Percentiles rank a stretch among this genome's conserved stretches.
phyloP scores from a whole-genome alignment of 768 basidiomycete genomes.

The Naganishia onofrii region DNA sequence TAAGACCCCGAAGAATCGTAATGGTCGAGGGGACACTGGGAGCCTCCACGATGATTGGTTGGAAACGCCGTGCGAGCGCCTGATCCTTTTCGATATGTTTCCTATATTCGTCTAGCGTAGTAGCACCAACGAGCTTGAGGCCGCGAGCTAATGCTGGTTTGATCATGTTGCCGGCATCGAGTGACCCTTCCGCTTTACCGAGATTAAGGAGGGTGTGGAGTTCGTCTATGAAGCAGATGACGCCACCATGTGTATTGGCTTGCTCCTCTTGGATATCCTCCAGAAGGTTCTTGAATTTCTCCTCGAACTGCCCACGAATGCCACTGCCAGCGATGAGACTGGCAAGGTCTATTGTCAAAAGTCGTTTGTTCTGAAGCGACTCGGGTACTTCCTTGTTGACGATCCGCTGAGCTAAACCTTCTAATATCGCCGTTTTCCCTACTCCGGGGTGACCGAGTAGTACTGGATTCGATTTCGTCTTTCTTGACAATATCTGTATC shows the following conservation, averaged over 20 bases:
- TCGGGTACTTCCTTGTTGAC: slow-evolving; percentile 87
- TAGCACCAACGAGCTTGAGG: slow-evolving; percentile 83
- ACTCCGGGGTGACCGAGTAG: slow-evolving; percentile 73
- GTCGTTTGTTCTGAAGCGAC: slow-evolving; percentile 83
- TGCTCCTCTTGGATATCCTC: slow-evolving; percentile 75
- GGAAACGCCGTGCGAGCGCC: slow-evolving; percentile 85
- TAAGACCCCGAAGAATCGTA: slow-evolving; percentile 76
- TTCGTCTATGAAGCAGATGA: slow-evolving; percentile 93
- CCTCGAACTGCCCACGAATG: slow-evolving; percentile 87
- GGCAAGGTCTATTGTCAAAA: slow-evolving; percentile 78
- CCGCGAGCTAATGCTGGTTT: slow-evolving; percentile 86
- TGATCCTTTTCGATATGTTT: slow-evolving; percentile 90
- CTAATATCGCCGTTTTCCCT: slow-evolving; percentile 87
- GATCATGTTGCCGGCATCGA: slow-evolving; percentile 85
- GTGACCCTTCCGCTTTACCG: slow-evolving; percentile 85
- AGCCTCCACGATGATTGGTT: slow-evolving; percentile 83
- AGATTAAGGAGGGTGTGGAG: slow-evolving; percentile 82
- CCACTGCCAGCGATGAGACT: slow-evolving; percentile 85
- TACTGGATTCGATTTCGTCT: slow-evolving; percentile 91
- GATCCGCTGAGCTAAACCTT: slow-evolving; percentile 82
- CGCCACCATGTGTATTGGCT: slow-evolving; percentile 56
- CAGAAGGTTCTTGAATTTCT: slow-evolving; percentile 86
- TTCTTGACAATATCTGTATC: slow-evolving; percentile 80
- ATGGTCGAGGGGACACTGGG: slow-evolving; percentile 67
- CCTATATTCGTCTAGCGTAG: slow-evolving; percentile 84